Evolutionary conservation across 805 yeast species (phyloP).

Genomic region (Danielia oregonensis): DNA sequence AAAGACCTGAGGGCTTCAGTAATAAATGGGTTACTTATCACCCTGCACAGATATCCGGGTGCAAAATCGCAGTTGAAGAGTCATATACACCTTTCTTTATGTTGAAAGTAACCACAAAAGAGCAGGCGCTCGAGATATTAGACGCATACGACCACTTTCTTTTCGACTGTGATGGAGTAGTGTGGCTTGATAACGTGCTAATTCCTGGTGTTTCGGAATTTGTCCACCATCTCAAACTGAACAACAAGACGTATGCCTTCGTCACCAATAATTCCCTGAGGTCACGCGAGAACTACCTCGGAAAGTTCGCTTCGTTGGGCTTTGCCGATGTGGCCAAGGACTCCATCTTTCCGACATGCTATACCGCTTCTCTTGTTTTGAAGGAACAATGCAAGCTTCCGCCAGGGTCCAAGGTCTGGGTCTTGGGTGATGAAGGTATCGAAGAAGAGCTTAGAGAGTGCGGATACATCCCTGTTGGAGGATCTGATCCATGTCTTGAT

Average conservation of each 20-base stretch:
- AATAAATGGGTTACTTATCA: no score
- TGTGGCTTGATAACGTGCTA: constrained; percentile 35
- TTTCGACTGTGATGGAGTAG: constrained; percentile 42
- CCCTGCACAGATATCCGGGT: background rate
- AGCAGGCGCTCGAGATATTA: constrained; percentile 18
- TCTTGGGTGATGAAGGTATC: constrained; percentile 37
- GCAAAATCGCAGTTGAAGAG: background rate
- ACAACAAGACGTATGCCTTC: constrained; percentile 27
- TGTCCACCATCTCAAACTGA: constrained; percentile 18
- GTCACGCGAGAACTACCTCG: constrained; percentile 30
- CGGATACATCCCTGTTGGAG: constrained; percentile 35
- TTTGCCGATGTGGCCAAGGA: constrained; percentile 24
- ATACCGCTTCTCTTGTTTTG: constrained; percentile 30
- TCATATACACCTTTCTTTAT: background rate
- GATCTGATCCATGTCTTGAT: constrained; percentile 27
- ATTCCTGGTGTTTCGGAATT: constrained; percentile 32
- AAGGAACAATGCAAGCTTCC: constrained; percentile 22
- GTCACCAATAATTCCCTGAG: constrained; percentile 39
- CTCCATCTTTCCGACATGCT: constrained; percentile 34
- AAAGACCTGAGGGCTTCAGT: no score
- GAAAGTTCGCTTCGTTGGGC: constrained; percentile 30
- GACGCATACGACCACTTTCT: constrained; percentile 34
- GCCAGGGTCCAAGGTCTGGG: constrained; percentile 35
- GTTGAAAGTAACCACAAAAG: constrained; percentile 6
- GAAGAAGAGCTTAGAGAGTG: constrained; percentile 29